These are phyloP conservation scores for Areca catechu DNA, from an alignment of 176 grass and related monocot genomes.

Conservation along the genomic window DNA sequence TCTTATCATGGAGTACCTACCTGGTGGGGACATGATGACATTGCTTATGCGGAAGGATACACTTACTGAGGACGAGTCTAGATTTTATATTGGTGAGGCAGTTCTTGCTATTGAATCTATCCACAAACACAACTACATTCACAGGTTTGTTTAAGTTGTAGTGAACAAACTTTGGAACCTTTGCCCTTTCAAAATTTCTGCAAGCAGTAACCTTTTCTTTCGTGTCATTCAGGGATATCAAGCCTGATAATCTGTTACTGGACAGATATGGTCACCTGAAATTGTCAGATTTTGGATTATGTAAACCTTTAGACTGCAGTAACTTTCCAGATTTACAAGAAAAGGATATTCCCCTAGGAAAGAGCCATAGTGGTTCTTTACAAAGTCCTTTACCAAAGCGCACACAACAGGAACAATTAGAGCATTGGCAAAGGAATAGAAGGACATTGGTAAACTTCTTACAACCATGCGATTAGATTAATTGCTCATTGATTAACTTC, in stretches of 20 bases:
- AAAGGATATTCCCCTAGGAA: conserved; percentile 56
- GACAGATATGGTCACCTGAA: conserved; percentile 91
- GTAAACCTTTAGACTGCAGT: conserved; percentile 73
- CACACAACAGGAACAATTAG: conserved; percentile 87
- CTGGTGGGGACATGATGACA: conserved; percentile 84
- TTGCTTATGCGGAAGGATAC: conserved; percentile 55
- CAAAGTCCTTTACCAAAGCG: conserved; percentile 40
- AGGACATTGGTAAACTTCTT: conserved; percentile 67
- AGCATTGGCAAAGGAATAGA: conserved; percentile 98
- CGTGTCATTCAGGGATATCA: conserved; percentile 63
- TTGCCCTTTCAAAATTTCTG: conserved; percentile 2
- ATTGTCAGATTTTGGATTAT: conserved; percentile 94
- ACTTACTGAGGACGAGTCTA: conserved; percentile 55
- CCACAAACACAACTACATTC: conserved; percentile 83
- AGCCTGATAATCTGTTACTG: conserved; percentile 94
- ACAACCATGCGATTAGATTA: background rate
- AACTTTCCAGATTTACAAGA: conserved; percentile 93
- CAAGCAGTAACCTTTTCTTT: conserved; percentile 19
- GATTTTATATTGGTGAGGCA: conserved; percentile 67
- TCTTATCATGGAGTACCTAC: conserved; percentile 82
- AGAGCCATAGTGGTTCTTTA: conserved; percentile 22
- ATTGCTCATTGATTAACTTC: too few relatives aligned
- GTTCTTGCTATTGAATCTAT: conserved; percentile 83
- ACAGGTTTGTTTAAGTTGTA: conserved; percentile 38
- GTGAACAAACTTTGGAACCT: background rate